Base-by-base conservation (phyloP, 192 early-diverging fungal species). In the Coemansia sp. region DNA sequence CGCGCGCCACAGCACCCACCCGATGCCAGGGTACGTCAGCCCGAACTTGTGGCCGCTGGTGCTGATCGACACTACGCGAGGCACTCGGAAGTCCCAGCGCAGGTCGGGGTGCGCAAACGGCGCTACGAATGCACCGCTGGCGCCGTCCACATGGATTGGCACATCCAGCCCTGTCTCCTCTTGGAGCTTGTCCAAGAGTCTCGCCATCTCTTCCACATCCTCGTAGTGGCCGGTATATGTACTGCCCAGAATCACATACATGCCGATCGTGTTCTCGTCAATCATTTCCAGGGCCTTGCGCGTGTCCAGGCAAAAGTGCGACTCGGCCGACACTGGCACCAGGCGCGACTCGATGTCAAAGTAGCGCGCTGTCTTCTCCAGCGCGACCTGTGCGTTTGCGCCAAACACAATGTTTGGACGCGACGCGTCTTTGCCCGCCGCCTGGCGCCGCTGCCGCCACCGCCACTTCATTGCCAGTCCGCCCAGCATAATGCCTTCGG, bases 181-280 rank as follows among this genome's bases (percentile, higher is more conserved):
- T 55, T 88, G 69, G 57, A 89, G 86, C 49, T 72, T 73, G 32
- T 88, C 85, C 24, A 94, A 72, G 29, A 88, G 72, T 12, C 83
- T 64, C 21, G 86, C 83, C 71, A 93, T 84, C 22, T 72, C 72
- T 19, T 79, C 70, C 2, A 89, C 91, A 64, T 90, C 83, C 71
- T 94, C 93, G 75, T 88, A 94, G 70, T 93, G 91, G 45, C 91
- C 91, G 3, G 91, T 94, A 69, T 88, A 94, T 55, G 89, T 91
- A 51, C 83, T 87, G 29, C 91, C 92, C 52, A 93, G 77, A 64
- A 93, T 92, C 23, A 87, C 76, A 66, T 71, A 85, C 58, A 92
- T 75, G 62, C 92, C 93, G 41, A 94, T 91, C 8, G 93, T 94
- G 73, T 94, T 94, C 64, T 93, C 93, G 69, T 94, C 91, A 23